These are phyloP conservation scores for Xanthoparmelia taractica DNA, from an alignment of 495 filamentous ascomycete species.

Conservation along the genomic window DNA sequence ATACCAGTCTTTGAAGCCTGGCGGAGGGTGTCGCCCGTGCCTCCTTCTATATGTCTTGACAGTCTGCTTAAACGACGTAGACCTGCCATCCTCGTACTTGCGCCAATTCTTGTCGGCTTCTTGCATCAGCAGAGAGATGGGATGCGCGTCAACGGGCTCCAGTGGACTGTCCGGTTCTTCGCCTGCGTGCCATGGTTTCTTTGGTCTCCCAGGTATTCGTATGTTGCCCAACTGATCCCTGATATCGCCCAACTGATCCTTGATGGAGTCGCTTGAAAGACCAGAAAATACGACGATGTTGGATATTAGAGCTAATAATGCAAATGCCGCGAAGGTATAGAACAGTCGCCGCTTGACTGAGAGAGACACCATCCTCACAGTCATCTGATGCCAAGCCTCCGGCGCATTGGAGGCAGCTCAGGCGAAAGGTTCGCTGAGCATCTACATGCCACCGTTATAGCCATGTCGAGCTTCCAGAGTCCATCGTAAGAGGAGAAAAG, in stretches of 20 bases:
- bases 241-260: slow-evolving; percentile 20
- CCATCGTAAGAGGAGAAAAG: neutral
- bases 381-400: slow-evolving; percentile 1
- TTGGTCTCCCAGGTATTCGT: slow-evolving; percentile 21
- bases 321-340: slow-evolving; percentile 18
- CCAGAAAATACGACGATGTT: slow-evolving; percentile 22
- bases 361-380: slow-evolving; percentile 14
- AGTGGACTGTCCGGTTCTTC: slow-evolving; percentile 19
- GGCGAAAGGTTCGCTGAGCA: slow-evolving; percentile 9
- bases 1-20: slow-evolving; percentile 65
- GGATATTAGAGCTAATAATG: slow-evolving; percentile 17
- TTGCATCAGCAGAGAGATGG: slow-evolving; percentile 29
- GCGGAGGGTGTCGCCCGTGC: slow-evolving; percentile 64
- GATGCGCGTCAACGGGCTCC: slow-evolving; percentile 29
- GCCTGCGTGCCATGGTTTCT: slow-evolving; percentile 26
- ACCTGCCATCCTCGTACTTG: slow-evolving; percentile 27
- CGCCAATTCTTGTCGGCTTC: slow-evolving; percentile 28
- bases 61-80: slow-evolving; percentile 47
- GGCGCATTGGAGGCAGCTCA: slow-evolving; percentile 14
- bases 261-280: slow-evolving; percentile 22
- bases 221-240: slow-evolving; percentile 20
- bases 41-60: slow-evolving; percentile 54
- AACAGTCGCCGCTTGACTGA: slow-evolving; percentile 20
- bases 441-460: neutral
- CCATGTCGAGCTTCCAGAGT: slow-evolving; percentile 5